Conservation (phyloP, 352 stramenopile genomes). For the Phytophthora kernoviae region DNA sequence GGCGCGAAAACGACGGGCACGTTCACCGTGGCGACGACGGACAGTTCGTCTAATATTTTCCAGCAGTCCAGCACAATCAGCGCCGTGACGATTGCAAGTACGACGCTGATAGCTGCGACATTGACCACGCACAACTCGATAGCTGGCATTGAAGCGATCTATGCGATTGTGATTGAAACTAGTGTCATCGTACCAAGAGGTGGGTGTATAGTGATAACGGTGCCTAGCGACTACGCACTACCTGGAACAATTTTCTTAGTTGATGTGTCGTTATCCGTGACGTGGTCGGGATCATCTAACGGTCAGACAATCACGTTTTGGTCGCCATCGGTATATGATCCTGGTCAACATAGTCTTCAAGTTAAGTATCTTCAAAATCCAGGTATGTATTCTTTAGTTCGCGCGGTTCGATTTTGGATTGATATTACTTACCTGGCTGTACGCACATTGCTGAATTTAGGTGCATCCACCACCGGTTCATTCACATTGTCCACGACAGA, state of each 20-base stretch:
- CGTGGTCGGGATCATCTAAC: slow-evolving; percentile 12
- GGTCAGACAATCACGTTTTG: slow-evolving; percentile 20
- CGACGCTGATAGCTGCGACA: slow-evolving; percentile 1
- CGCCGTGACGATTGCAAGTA: slow-evolving; percentile 30
- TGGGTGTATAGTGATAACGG: slow-evolving; percentile 29
- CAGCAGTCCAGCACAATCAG: slow-evolving; percentile 27
- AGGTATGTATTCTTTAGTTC: slow-evolving; percentile 23
- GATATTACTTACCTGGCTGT: too few species aligned
- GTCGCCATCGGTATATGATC: slow-evolving; percentile 5
- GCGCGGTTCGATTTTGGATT: background rate
- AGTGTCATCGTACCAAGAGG: slow-evolving; percentile 23
- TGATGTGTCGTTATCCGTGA: slow-evolving; percentile 6
- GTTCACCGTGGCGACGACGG: slow-evolving; percentile 44
- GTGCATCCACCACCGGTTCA: slow-evolving; percentile 33
- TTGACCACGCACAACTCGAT: slow-evolving; percentile 10
- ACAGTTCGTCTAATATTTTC: slow-evolving; percentile 34
- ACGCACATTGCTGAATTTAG: slow-evolving; percentile 22
- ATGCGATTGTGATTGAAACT: slow-evolving; percentile 19
- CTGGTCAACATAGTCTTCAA: slow-evolving; percentile 22
- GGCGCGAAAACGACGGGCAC: slow-evolving; percentile 42
- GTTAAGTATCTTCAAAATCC: slow-evolving; percentile 39
- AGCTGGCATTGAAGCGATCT: slow-evolving; percentile 28
- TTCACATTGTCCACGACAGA: slow-evolving; percentile 51
- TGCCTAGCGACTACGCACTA: slow-evolving; percentile 22
- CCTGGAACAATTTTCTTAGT: slow-evolving; percentile 14